Evolutionary conservation across 2,329 filamentous ascomycete genomes (phyloP).

Genomic region (Meredithiella fracta): DNA sequence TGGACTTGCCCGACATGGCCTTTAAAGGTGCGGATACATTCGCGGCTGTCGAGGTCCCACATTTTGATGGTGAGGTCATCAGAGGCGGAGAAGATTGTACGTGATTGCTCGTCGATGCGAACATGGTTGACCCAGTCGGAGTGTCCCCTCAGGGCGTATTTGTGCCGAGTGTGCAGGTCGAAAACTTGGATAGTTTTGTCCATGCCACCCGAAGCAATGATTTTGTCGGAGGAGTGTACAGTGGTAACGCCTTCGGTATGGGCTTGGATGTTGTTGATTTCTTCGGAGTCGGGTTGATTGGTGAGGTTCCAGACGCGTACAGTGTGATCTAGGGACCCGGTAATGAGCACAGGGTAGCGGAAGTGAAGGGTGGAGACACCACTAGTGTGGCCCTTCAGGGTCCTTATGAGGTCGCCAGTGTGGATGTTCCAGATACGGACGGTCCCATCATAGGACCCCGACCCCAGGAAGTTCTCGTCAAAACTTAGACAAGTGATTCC

Average conservation of each 20-base stretch:
- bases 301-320: conserved; percentile 94
- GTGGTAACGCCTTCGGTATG: conserved; percentile 73
- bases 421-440: conserved; percentile 95
- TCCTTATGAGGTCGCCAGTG: conserved; percentile 72
- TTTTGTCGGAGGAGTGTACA: conserved; percentile 70
- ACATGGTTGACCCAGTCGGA: conserved; percentile 96
- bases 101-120: conserved; percentile 62
- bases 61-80: conserved; percentile 84
- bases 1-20: conserved; percentile 94
- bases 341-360: conserved; percentile 79
- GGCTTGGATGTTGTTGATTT: conserved; percentile 62
- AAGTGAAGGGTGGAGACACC: conserved; percentile 86
- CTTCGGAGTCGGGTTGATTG: conserved; percentile 55
- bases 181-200: conserved; percentile 85
- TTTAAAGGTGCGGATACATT: conserved; percentile 61
- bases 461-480: conserved; percentile 79
- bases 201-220: conserved; percentile 75
- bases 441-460: conserved; percentile 85
- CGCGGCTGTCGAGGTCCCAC: conserved; percentile 78
- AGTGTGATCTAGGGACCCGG: conserved; percentile 71
- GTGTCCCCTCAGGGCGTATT: conserved; percentile 67
- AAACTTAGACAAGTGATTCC: conserved; percentile 44
- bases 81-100: conserved; percentile 80
- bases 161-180: conserved; percentile 73
- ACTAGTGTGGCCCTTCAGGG: conserved; percentile 62